Evolutionary conservation across 202 grass and related monocot species (phyloP).

Genomic region (Elaeis oleifera): DNA sequence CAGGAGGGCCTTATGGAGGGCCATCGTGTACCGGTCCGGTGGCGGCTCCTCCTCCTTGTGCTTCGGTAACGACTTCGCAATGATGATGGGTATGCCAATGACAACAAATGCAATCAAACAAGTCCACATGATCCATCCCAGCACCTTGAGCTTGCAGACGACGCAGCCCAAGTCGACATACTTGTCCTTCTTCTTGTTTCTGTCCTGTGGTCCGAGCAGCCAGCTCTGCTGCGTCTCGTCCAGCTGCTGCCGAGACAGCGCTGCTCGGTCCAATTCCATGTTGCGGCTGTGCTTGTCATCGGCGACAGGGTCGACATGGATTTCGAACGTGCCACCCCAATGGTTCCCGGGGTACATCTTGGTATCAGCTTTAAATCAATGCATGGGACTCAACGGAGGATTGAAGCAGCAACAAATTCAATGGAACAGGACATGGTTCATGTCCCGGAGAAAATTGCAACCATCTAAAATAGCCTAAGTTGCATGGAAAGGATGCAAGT

Average conservation of each 20-base stretch:
- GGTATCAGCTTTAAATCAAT: background rate
- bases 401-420: too few relatives aligned
- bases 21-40: constrained; percentile 58
- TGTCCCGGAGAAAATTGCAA: too few relatives aligned
- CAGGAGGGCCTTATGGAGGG: constrained; percentile 78
- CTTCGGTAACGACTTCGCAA: constrained; percentile 79
- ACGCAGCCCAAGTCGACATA: constrained; percentile 89
- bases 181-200: constrained; percentile 83
- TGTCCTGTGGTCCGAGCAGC: constrained; percentile 69
- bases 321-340: constrained; percentile 94
- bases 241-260: constrained; percentile 46
- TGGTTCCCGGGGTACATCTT: constrained; percentile 32
- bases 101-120: constrained; percentile 55
- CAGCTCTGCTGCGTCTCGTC: constrained; percentile 94
- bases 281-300: constrained; percentile 80
- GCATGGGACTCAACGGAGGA: too few relatives aligned
- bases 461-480: too few relatives aligned
- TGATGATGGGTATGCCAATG: constrained; percentile 73
- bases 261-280: constrained; percentile 71
- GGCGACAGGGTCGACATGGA: constrained; percentile 34
- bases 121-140: constrained; percentile 56
- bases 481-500: too few relatives aligned
- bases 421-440: too few relatives aligned
- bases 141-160: constrained; percentile 60
- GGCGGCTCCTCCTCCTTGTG: constrained; percentile 50